Conservation (phyloP, 164 flowering plant species). For the Protea cynaroides region DNA sequence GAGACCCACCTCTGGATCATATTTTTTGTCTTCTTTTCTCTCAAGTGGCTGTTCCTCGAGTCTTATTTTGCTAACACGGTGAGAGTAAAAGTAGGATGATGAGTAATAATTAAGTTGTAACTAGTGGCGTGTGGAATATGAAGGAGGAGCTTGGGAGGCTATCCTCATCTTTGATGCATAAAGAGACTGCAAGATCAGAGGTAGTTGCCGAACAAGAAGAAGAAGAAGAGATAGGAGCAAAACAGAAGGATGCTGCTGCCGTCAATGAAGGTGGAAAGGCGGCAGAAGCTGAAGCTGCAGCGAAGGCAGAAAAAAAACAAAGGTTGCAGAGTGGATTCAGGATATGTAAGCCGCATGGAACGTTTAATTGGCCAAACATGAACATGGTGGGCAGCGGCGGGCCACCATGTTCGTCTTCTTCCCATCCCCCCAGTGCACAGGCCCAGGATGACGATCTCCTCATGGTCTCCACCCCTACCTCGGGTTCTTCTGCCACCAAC, state of each 20-base stretch:
- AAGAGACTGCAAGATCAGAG: too few relatives aligned
- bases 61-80: too few relatives aligned
- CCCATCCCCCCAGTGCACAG: constrained; percentile 12
- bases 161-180: too few relatives aligned
- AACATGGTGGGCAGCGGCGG: not conserved
- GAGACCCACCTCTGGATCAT: too few relatives aligned
- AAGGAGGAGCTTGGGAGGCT: too few relatives aligned
- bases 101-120: too few relatives aligned
- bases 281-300: constrained; percentile 36
- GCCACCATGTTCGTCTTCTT: not conserved
- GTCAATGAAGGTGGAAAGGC: not conserved
- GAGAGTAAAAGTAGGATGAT: too few relatives aligned
- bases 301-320: constrained; percentile 45
- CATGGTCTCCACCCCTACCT: constrained; percentile 43
- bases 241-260: not conserved
- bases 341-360: constrained; percentile 67
- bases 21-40: too few relatives aligned
- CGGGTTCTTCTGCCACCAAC: constrained; percentile 33
- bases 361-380: constrained; percentile 58
- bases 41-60: too few relatives aligned
- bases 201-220: too few relatives aligned
- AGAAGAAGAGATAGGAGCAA: too few relatives aligned
- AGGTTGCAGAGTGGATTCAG: constrained; percentile 78
- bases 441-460: constrained; percentile 18
- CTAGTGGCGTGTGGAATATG: too few relatives aligned